Conservation (phyloP, 768 basidiomycete species). For the Ramaria sp. region DNA sequence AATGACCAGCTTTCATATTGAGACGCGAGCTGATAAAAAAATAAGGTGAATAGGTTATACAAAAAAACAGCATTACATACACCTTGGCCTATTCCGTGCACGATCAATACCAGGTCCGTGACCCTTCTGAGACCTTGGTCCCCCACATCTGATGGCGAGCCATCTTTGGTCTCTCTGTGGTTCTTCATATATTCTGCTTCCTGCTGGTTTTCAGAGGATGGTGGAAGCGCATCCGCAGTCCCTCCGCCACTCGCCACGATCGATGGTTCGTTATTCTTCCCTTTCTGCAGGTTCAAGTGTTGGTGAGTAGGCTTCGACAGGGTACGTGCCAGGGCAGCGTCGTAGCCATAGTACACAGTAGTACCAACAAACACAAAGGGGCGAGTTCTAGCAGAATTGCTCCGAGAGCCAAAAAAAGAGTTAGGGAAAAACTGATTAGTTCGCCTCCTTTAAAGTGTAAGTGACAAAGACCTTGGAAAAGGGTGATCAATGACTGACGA, state of each 20-base stretch:
- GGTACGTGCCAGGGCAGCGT: slow-evolving; percentile 17
- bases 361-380: background rate
- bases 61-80: slow-evolving; percentile 9
- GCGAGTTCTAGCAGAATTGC: background rate
- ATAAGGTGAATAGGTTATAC: background rate
- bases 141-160: slow-evolving; percentile 7
- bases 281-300: background rate
- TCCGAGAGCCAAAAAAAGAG: background rate
- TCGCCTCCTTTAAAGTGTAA: background rate
- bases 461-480: background rate
- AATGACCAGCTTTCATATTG: slow-evolving; percentile 32
- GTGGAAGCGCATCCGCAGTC: background rate
- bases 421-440: background rate
- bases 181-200: background rate
- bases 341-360: slow-evolving; percentile 24
- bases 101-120: slow-evolving; percentile 31
- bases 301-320: slow-evolving; percentile 2
- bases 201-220: background rate
- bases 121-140: slow-evolving; percentile 16
- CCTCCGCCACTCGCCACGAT: background rate
- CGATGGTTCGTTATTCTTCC: background rate
- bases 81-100: slow-evolving; percentile 31
- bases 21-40: slow-evolving; percentile 19
- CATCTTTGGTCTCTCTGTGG: slow-evolving; percentile 10
- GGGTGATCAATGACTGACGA: slow-evolving; percentile 16